phyloP scores from a whole-genome alignment of 257 asterid genomes.

The Cinchona pubescens region DNA sequence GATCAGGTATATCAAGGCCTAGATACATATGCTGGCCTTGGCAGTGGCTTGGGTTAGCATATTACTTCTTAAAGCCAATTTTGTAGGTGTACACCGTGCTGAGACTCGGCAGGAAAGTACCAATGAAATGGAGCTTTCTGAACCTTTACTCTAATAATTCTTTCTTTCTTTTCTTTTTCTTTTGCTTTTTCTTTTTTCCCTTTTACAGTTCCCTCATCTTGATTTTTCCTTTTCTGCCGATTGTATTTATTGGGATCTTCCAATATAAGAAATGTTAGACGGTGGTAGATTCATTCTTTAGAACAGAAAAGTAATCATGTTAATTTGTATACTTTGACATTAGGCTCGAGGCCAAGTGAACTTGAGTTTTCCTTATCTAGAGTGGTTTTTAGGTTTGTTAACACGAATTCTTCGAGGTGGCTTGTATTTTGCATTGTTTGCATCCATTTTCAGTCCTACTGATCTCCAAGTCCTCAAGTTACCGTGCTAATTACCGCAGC shows the following conservation, averaged over 20 bases:
- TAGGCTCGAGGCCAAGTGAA: background rate
- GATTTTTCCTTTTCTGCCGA: conserved; percentile 6
- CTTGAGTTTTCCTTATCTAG: background rate
- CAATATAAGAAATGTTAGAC: conserved; percentile 5
- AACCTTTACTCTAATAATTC: conserved; percentile 66
- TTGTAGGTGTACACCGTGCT: conserved; percentile 48
- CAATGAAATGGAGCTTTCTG: conserved; percentile 97
- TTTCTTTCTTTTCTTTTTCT: too few species aligned
- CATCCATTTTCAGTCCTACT: too few species aligned
- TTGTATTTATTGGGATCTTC: conserved; percentile 19
- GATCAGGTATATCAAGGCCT: conserved; percentile 52
- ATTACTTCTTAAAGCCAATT: too few species aligned
- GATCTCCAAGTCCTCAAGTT: too few species aligned
- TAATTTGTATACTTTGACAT: background rate
- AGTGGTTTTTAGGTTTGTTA: background rate
- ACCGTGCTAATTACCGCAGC: too few species aligned
- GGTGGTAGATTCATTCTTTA: conserved; percentile 11
- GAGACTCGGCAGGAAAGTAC: conserved; percentile 47
- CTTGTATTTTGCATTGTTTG: background rate
- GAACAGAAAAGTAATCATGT: background rate
- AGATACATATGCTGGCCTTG: conserved; percentile 97
- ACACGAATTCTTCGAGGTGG: background rate
- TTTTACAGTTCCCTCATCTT: background rate
- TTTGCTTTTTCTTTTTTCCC: background rate
- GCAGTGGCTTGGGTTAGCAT: conserved; percentile 99